Percentiles rank a stretch among this genome's conserved stretches.
Evolutionary conservation across 495 filamentous ascomycete genomes (phyloP).

Genomic region (Aspergillus bertholletiae): DNA sequence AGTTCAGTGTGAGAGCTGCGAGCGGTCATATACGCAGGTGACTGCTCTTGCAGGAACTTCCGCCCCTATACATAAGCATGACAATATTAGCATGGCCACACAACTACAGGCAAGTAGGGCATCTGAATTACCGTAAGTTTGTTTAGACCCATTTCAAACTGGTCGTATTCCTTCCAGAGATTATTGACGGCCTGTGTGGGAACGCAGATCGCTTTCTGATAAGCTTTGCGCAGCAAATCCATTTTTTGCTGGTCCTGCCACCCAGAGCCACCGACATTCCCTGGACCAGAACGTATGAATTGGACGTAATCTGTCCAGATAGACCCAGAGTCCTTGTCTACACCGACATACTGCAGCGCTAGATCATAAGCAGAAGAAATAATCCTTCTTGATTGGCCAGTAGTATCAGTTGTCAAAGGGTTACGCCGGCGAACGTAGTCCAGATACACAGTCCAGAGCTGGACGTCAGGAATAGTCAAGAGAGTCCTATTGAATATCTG

Average conservation of each 20-base stretch:
- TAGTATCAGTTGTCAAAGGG: conserved; percentile 75
- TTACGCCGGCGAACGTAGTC: conserved; percentile 92
- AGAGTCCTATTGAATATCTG: conserved; percentile 76
- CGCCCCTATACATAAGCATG: conserved; percentile 56
- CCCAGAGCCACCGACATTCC: conserved; percentile 72
- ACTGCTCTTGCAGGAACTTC: conserved; percentile 88
- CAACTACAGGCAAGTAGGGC: background rate
- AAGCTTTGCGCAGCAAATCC: conserved; percentile 85
- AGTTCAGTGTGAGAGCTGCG: conserved; percentile 78
- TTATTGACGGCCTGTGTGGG: conserved; percentile 75
- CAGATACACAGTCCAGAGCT: conserved; percentile 89
- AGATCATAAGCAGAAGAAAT: conserved; percentile 86
- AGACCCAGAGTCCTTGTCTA: conserved; percentile 85
- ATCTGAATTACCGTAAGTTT: conserved; percentile 67
- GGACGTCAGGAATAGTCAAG: conserved; percentile 68
- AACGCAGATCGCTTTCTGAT: conserved; percentile 81
- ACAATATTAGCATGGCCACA: background rate
- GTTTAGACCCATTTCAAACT: conserved; percentile 89
- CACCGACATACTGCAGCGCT: conserved; percentile 81
- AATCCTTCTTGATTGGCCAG: conserved; percentile 67
- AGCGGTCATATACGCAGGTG: conserved; percentile 89
- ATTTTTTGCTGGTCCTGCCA: conserved; percentile 99
- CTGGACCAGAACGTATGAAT: conserved; percentile 83
- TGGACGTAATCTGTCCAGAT: conserved; percentile 93
- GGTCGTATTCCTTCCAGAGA: conserved; percentile 96